Base-by-base conservation (phyloP, 768 basidiomycete species). In the Termitomyces sp. region DNA sequence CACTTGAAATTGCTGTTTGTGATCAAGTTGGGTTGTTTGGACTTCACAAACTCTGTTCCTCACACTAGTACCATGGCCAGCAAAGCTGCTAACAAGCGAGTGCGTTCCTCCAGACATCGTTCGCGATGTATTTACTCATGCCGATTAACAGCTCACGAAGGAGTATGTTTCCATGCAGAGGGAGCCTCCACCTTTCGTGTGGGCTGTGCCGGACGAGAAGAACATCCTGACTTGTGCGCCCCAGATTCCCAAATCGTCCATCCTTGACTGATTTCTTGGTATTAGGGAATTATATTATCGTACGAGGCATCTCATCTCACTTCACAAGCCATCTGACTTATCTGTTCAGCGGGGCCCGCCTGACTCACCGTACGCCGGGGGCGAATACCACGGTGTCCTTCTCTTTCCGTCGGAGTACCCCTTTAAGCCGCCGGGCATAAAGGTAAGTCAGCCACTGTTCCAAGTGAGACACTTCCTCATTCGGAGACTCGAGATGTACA, bases 391-490 rank as follows among this genome's bases (percentile, higher is more conserved):
- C 60, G 96, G 95, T 0, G 80, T 93, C 19, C 84, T 98, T 52
- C 74, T 93, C 38, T 98, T 98, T 66, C 94, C 95, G 3, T 74
- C 90, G 12, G 95, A 98, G 72, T 98, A 98, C 69, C 92, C 91
- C 2, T 96, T 97, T 77, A 96, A 93, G 69, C 94, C 94, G 0
- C 95, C 94, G 51, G 94, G 94, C 53, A 94, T 98, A 74, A 96
- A 96, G 82, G 90, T 93, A 59, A 21, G 76, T 62, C 54, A 34
- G 34, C 44, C 45, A 45, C 17, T 19, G 17, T 24, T 22, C 44
- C 22, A 54, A 26, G 38, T 34, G 52, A 56, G 43, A 2, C 46
- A 11, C n/a, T 4, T 19, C 41, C 55, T 63, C 46, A 62, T 43
- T 46, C 51, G 17, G 37, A 43, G 26, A 44, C 19, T 38, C 21